Conservation (phyloP, 2,329 filamentous ascomycete genomes). For the Trichoderma sp. region DNA sequence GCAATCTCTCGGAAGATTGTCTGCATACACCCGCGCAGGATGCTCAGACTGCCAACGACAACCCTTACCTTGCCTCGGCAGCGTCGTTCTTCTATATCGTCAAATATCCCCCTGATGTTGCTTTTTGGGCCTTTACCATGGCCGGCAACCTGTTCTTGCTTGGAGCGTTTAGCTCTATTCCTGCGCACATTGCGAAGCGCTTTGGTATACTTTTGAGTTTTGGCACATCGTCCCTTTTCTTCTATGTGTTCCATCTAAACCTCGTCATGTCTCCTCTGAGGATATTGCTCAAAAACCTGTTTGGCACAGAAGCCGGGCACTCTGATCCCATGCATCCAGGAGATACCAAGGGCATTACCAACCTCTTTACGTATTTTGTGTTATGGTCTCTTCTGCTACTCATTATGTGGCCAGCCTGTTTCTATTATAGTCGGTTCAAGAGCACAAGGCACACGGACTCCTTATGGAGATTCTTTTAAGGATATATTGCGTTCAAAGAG, state of each 20-base stretch:
- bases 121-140: slow-evolving; percentile 43
- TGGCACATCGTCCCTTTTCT: slow-evolving; percentile 47
- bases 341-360: slow-evolving; percentile 35
- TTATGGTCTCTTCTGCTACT: slow-evolving; percentile 37
- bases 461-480: slow-evolving; percentile 45
- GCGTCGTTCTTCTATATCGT: slow-evolving; percentile 45
- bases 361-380: slow-evolving; percentile 35
- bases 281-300: slow-evolving; percentile 26
- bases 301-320: slow-evolving; percentile 35
- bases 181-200: slow-evolving; percentile 29
- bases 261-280: slow-evolving; percentile 28
- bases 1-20: slow-evolving; percentile 44
- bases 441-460: slow-evolving; percentile 40
- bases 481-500: background rate
- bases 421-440: slow-evolving; percentile 44
- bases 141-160: slow-evolving; percentile 40
- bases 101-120: slow-evolving; percentile 47
- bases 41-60: slow-evolving; percentile 27
- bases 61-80: slow-evolving; percentile 42
- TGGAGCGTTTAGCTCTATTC: slow-evolving; percentile 36
- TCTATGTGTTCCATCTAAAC: slow-evolving; percentile 41
- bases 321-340: slow-evolving; percentile 28
- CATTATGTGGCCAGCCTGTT: slow-evolving; percentile 41
- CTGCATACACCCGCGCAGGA: slow-evolving; percentile 39
- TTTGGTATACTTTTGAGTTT: slow-evolving; percentile 40